Evolutionary conservation across 2,329 filamentous ascomycete genomes (phyloP).

Genomic region (Alternaria angustiovoidea): DNA sequence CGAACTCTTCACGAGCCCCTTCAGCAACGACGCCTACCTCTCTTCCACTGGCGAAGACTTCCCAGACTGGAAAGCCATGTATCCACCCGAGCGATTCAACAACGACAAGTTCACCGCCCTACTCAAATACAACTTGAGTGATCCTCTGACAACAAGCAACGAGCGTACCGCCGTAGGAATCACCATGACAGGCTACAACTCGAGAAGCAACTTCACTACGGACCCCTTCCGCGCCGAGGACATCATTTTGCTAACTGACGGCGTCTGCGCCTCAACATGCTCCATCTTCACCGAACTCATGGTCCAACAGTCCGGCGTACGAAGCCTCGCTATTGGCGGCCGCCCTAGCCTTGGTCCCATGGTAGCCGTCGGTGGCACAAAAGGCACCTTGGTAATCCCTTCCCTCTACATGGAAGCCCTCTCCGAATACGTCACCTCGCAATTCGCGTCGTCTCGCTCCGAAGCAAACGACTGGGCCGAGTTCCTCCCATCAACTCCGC

Average conservation of each 20-base stretch:
- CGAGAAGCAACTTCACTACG: conserved; percentile 35
- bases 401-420: conserved; percentile 33
- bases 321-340: conserved; percentile 54
- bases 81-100: conserved; percentile 43
- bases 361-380: conserved; percentile 56
- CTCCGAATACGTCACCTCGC: conserved; percentile 24
- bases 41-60: conserved; percentile 38
- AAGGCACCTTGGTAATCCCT: conserved; percentile 51
- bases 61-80: conserved; percentile 49
- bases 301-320: conserved; percentile 54
- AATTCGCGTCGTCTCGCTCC: conserved; percentile 24
- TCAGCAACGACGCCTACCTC: conserved; percentile 47
- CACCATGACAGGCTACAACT: conserved; percentile 40
- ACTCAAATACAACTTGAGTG: conserved; percentile 51
- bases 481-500: conserved; percentile 36
- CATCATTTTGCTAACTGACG: conserved; percentile 54
- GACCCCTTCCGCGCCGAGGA: conserved; percentile 51
- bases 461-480: conserved; percentile 31
- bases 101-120: conserved; percentile 51
- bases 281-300: conserved; percentile 58
- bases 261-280: conserved; percentile 57
- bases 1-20: conserved; percentile 41
- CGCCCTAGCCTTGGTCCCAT: conserved; percentile 52
- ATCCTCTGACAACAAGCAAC: conserved; percentile 45
- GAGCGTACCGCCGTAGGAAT: conserved; percentile 37